Evolutionary conservation across 805 yeast genomes (phyloP), one percentile per base, ranked within the genome.

Genomic region (Clavispora santaluciae): DNA sequence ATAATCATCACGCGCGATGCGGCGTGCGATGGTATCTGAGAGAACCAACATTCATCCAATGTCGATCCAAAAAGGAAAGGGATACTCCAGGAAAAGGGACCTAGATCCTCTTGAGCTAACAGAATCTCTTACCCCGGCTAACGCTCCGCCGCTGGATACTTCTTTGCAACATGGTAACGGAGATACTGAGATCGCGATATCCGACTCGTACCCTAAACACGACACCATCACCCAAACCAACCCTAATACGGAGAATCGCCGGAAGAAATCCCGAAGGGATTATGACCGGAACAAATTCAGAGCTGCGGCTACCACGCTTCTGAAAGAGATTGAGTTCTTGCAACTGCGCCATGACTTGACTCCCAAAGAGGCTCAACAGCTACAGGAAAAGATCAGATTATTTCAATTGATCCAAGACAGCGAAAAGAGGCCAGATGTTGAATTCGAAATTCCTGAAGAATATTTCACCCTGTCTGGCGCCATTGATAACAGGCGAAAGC

Each of bases 401-500:
- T 20, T 49, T 15, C 22, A 33, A 10, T 39, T 40, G 7, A 41
- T 48, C 15, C 11, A 25, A 8, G 22, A 33, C 2, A 33, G 34
- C 2, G 17, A 26, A 10, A 35, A 16, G 16, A 15, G 7, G 16
- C 23, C 35, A 1, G 34, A 37, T 4, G 22, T 15, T 1, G 38
- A 20, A 12, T 50, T 42, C 22, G 30, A 23, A 6, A 48, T 83
- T 13, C 88, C 86, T 2, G 77, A 75, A 26, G 87, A 79, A 38
- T 72, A 73, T 45, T 45, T 72, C n/a, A 75, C 73, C 2, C 68
- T 66, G 11, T 66, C 69, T 12, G 83, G 83, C 2, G 69, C 70
- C 33, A 61, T 77, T 9, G 86, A 81, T 46, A 61, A 67, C 17
- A 72, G 73, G 46, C 59, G 81, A 21, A 84, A 83, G 54, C 72